phyloP scores from a whole-genome alignment of 192 early-diverging fungal species.

The Backusella sp. region DNA sequence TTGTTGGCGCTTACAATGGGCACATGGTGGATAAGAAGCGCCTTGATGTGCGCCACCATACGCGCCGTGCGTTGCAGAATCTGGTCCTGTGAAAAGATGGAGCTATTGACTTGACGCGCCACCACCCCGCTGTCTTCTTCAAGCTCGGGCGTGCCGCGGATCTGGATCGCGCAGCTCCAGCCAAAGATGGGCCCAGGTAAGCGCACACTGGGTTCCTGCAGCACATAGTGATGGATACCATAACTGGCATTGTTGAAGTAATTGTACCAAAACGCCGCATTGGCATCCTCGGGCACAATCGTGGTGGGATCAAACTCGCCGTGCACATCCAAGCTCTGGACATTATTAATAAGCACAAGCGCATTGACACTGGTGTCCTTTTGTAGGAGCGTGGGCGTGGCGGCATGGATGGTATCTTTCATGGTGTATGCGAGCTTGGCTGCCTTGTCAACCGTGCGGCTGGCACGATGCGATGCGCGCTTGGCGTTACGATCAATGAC shows the following conservation, averaged over 20 bases:
- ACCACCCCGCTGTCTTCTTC: constrained; percentile 16
- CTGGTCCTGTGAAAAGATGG: constrained; percentile 26
- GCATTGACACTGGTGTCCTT: neutral
- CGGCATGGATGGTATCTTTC: constrained; percentile 1
- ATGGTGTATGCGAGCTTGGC: constrained; percentile 18
- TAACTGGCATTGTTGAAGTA: constrained; percentile 34
- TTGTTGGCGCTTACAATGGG: neutral
- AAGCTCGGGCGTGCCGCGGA: neutral
- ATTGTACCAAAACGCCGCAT: constrained; percentile 23
- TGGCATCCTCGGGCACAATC: constrained; percentile 24
- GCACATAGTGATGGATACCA: constrained; percentile 36
- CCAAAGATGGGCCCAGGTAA: constrained; percentile 4
- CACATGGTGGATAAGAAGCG: constrained; percentile 11
- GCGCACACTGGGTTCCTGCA: constrained; percentile 15
- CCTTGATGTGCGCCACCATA: constrained; percentile 26
- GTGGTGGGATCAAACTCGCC: constrained; percentile 18
- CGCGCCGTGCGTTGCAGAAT: constrained; percentile 23
- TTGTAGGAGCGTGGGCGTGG: neutral
- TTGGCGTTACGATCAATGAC: neutral
- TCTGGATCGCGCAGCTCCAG: constrained; percentile 31
- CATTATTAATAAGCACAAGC: neutral
- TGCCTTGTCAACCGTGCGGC: constrained; percentile 30
- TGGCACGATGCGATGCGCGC: constrained; percentile 25
- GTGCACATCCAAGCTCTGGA: neutral
- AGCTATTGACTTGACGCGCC: constrained; percentile 27